Base-by-base conservation (phyloP, 176 grass and related monocot species). In the Rhynchospora pubera region DNA sequence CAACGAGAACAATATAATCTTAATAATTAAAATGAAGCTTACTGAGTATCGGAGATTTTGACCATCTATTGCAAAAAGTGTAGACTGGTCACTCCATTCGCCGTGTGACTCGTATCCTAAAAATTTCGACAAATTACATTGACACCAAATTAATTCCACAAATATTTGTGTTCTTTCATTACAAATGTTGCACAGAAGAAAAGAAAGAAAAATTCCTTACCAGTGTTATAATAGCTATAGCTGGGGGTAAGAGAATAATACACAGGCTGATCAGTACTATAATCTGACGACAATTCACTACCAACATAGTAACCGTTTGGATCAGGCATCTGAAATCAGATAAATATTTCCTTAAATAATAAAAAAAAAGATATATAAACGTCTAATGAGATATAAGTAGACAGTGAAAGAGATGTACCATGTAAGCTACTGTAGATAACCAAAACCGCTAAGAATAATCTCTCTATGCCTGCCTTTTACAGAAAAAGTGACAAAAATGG, bases 311-410 rank as follows among this genome's bases (percentile, higher is more conserved):
- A 84, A 68, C 78, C 81, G 83, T 86, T 58, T 77, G 81, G 77
- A 65, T 82, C 89, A 87, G 86, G 73, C 74, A 93, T 93, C 91
- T 93, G 84, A 83, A 89, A 87, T 67, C 39, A 87, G 23, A 45
- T 46, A 84, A 83, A 86, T 50, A 66, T 9, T 61, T 50, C 21
- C 68, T 58, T 79, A 74, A 52, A 79, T 43, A 24, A 64, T 65
- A 1, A 74, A 84, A 16, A 5, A 12, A 71, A 57, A 77, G 12
- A 85, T 55, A 69, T 56, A 9, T 22, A 55, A 57, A 61, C 57
- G 26, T 70, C 65, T 64, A 53, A 16, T 22, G 58, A 57, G 63
- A 67, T 75, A 16, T 42, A 71, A 28, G 44, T 58, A 83, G 45
- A 68, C 34, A 79, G 57, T 47, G 64, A 71, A 43, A 65, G 70